Conservation (phyloP, 345 rosid genomes). For the Balakata baccata region DNA sequence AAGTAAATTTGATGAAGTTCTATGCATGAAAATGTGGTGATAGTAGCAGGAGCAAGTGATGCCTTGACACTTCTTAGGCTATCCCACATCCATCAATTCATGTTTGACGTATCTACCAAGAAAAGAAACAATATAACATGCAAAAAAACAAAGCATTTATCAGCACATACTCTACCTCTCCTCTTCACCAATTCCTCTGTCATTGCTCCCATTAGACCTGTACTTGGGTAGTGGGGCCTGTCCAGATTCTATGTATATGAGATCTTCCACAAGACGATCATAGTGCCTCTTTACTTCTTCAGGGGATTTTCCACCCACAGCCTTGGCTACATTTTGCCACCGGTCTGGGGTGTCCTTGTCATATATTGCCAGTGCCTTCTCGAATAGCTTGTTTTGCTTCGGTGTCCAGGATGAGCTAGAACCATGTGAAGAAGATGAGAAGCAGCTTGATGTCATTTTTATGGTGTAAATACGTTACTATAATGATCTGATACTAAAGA, state of each 20-base stretch:
- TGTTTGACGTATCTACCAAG: neutral
- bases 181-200: slow-evolving; percentile 34
- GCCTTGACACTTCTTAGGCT: neutral
- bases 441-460: slow-evolving; percentile 50
- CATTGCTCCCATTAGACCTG: slow-evolving; percentile 33
- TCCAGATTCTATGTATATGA: slow-evolving; percentile 66
- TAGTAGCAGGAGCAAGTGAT: neutral
- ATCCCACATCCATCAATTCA: neutral
- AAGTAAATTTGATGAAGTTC: neutral
- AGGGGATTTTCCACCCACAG: slow-evolving; percentile 69
- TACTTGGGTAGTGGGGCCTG: slow-evolving; percentile 66
- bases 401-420: slow-evolving; percentile 63
- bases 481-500: neutral
- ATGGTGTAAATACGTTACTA: slow-evolving; percentile 6
- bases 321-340: slow-evolving; percentile 83
- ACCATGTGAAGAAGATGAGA: slow-evolving; percentile 40
- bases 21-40: neutral
- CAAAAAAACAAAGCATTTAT: neutral
- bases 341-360: slow-evolving; percentile 91
- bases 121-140: neutral
- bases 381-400: slow-evolving; percentile 74
- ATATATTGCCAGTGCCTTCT: slow-evolving; percentile 73
- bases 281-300: slow-evolving; percentile 85
- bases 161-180: slow-evolving; percentile 33
- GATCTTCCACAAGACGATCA: slow-evolving; percentile 73